Percentiles rank a stretch among this genome's conserved stretches.
These are phyloP conservation scores for Penicillium parvum DNA, from an alignment of 495 filamentous ascomycete species.

Conservation along the genomic window DNA sequence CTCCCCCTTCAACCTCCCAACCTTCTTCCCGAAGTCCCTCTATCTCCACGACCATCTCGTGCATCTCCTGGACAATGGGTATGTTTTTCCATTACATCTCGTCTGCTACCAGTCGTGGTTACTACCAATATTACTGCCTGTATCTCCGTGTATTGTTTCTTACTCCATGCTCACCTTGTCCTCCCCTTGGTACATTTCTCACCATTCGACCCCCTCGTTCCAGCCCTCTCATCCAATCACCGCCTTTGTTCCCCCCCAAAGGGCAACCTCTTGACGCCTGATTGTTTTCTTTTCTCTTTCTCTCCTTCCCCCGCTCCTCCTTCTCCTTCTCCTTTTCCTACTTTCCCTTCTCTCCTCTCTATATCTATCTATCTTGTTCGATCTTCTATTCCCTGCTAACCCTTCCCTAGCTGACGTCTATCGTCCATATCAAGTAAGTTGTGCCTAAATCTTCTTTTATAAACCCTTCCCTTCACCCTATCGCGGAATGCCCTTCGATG, in stretches of 20 bases:
- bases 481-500: constrained; percentile 6
- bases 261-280: constrained; percentile 23
- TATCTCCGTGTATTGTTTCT: too few relatives aligned
- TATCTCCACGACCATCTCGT: not conserved
- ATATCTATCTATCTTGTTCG: constrained; percentile 12
- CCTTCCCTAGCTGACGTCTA: constrained; percentile 48
- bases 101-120: not conserved
- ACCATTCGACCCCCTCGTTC: constrained; percentile 23
- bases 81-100: constrained; percentile 15
- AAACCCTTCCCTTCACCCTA: constrained; percentile 1
- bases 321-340: constrained; percentile 13
- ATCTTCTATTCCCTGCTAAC: constrained; percentile 12
- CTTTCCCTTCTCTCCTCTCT: constrained; percentile 1
- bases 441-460: constrained; percentile 1
- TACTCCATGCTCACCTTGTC: too few relatives aligned
- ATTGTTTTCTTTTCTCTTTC: constrained; percentile 21
- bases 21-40: constrained; percentile 3
- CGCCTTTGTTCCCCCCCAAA: constrained; percentile 12
- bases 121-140: too few relatives aligned
- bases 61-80: constrained; percentile 23
- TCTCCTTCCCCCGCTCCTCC: constrained; percentile 23
- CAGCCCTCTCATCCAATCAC: constrained; percentile 21
- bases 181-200: constrained; percentile 24
- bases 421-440: constrained; percentile 53
- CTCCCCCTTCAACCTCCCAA: constrained; percentile 8